Evolutionary conservation across 768 basidiomycete species (phyloP), one percentile per base, ranked within the genome.

Genomic region (Termitomyces sp.): DNA sequence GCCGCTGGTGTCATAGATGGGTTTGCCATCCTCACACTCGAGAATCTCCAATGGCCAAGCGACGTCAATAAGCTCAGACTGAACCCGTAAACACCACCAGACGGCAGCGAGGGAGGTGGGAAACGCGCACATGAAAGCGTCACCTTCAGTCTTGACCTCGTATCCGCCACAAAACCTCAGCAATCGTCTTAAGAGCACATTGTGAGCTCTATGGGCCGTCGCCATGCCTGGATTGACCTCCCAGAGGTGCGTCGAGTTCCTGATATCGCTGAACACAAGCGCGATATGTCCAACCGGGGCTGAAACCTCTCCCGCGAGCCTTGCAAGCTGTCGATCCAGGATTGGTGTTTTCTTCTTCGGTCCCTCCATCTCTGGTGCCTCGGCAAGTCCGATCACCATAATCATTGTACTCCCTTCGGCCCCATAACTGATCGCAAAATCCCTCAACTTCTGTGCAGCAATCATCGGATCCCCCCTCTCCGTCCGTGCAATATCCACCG

Each of bases 71-170:
- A 99, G 79, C 66, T 90, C 84, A 32, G 86, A 75, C 70, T 98
- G 97, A 18, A 95, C 90, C 33, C 83, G 86, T 67, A 97, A 77
- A 64, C 88, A 89, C 91, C 93, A 99, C 80, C 93, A 87, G 18
- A 98, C 73, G 0, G 93, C 97, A 0, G 90, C 82, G 2, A 93
- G 79, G 13, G 93, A 83, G 2, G 87, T 91, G 2, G 93, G 91
- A 82, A 99, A 99, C 23, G 96, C 93, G 55, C 95, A 95, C 91
- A 99, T 95, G 79, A 99, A 99, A 0, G 96, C 87, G 68, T 98
- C 97, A 32, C 97, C 97, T 86, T 99, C 97, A 12, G 97, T 99
- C 75, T 99, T 99, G 68, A 98, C 96, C 74, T 98, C 94, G 71
- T 98, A 99, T 1, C 97, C 97, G 32, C 95, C 95, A 66, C 95